phyloP scores from a whole-genome alignment of 352 stramenopile species.

The Albugo laibachii region DNA sequence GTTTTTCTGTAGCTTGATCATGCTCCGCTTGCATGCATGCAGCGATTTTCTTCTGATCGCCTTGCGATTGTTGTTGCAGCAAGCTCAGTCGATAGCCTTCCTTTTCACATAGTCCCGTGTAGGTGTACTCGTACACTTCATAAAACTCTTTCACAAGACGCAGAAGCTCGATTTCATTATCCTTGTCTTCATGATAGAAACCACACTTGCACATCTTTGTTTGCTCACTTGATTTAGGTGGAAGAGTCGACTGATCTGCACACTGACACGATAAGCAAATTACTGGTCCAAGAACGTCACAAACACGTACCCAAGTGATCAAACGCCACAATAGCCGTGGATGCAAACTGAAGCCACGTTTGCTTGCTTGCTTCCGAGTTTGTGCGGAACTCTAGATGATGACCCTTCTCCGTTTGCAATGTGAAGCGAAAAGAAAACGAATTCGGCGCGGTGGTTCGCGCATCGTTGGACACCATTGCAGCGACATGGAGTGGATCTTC shows the following conservation, averaged over 20 bases:
- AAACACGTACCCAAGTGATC: slow-evolving; percentile 11
- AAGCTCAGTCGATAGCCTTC: slow-evolving; percentile 10
- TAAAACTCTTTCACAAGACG: slow-evolving; percentile 59
- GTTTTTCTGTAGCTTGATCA: not conserved
- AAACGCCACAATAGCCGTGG: slow-evolving; percentile 33
- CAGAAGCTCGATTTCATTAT: slow-evolving; percentile 14
- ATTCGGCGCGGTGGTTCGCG: not conserved
- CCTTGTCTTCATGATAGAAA: slow-evolving; percentile 4
- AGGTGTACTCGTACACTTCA: slow-evolving; percentile 49
- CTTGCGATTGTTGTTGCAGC: not conserved
- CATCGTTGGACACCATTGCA: not conserved
- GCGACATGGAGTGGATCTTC: slow-evolving; percentile 15
- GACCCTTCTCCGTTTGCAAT: slow-evolving; percentile 59
- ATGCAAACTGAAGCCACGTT: slow-evolving; percentile 60
- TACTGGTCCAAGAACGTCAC: not conserved
- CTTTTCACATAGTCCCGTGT: slow-evolving; percentile 30
- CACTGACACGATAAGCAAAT: not conserved
- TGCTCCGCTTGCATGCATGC: too few relatives aligned
- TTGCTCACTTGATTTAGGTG: too few relatives aligned
- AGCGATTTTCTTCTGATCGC: not conserved
- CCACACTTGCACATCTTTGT: too few relatives aligned
- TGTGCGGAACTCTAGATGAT: slow-evolving; percentile 71
- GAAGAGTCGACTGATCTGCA: too few relatives aligned
- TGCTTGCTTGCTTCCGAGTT: slow-evolving; percentile 67
- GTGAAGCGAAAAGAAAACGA: slow-evolving; percentile 59